These are phyloP conservation scores for Hypoxylon sp. DNA, from an alignment of 2,329 filamentous ascomycete genomes.

Conservation along the genomic window DNA sequence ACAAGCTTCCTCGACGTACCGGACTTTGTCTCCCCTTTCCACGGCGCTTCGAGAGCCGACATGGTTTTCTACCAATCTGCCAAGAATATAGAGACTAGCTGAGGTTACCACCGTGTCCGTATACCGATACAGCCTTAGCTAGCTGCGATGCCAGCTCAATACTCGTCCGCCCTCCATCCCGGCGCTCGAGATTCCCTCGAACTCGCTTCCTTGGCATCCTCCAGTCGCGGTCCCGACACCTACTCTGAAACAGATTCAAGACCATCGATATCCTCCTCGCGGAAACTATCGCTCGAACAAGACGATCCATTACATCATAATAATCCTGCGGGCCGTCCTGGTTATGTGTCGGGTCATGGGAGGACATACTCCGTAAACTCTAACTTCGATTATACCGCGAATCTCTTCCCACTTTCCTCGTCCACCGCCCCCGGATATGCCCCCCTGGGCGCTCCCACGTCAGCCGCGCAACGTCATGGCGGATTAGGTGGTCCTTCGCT, in stretches of 20 bases:
- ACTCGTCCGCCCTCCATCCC: constrained; percentile 59
- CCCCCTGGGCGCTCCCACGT: constrained; percentile 82
- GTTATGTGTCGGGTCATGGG: constrained; percentile 60
- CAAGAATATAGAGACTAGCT: constrained; percentile 29
- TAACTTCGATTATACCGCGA: constrained; percentile 94
- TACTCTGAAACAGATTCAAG: constrained; percentile 77
- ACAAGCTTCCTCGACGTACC: constrained; percentile 24
- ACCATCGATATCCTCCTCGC: constrained; percentile 92
- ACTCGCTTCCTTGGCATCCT: constrained; percentile 92
- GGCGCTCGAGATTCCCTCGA: constrained; percentile 90
- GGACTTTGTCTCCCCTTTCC: constrained; percentile 9
- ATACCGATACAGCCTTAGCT: constrained; percentile 18
- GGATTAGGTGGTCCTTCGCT: constrained; percentile 80
- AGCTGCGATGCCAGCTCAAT: constrained; percentile 57
- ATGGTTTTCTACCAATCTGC: constrained; percentile 31
- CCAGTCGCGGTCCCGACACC: constrained; percentile 73
- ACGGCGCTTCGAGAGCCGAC: constrained; percentile 27
- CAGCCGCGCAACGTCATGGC: constrained; percentile 61
- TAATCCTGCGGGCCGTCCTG: constrained; percentile 62
- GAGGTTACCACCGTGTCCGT: constrained; percentile 15
- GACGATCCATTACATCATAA: constrained; percentile 81
- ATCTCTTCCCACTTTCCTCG: constrained; percentile 91
- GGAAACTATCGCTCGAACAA: constrained; percentile 87
- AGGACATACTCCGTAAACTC: constrained; percentile 92
- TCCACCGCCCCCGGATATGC: constrained; percentile 81